These are phyloP conservation scores for Candida tunisiensis DNA, from an alignment of 1,139 yeast species.

Conservation along the genomic window DNA sequence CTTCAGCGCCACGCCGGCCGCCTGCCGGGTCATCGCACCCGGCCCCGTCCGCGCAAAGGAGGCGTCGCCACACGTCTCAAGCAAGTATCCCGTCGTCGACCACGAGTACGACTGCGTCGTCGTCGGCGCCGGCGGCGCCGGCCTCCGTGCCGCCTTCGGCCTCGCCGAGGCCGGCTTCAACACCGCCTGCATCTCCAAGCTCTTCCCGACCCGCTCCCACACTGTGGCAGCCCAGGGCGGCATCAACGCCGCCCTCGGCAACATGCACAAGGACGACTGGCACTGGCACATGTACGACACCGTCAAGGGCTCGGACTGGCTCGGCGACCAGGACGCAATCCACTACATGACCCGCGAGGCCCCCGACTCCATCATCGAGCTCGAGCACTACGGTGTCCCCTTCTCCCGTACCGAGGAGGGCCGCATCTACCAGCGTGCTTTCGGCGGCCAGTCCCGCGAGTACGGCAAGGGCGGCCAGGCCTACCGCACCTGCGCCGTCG, in stretches of 20 bases:
- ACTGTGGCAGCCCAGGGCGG: constrained; percentile 99
- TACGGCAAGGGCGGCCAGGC: constrained; percentile 99
- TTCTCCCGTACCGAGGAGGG: constrained; percentile 97
- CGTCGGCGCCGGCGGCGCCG: constrained; percentile 99
- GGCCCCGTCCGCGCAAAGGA: constrained; percentile 20
- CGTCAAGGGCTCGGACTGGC: constrained; percentile 99
- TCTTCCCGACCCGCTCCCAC: constrained; percentile 96
- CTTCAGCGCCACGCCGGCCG: constrained; percentile 7
- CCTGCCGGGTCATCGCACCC: constrained; percentile 9
- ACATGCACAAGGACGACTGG: constrained; percentile 98
- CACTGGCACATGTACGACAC: constrained; percentile 99
- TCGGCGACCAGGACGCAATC: constrained; percentile 98
- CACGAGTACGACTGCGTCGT: constrained; percentile 98
- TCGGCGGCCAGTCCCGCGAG: constrained; percentile 94
- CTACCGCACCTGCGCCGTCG: constrained; percentile 97
- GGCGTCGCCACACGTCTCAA: constrained; percentile 23
- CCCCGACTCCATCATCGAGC: constrained; percentile 85
- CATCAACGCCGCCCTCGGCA: constrained; percentile 91
- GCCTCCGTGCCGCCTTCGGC: constrained; percentile 96
- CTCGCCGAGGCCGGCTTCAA: constrained; percentile 94
- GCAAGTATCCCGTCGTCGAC: constrained; percentile 76
- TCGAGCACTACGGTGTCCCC: constrained; percentile 97
- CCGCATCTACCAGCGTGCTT: constrained; percentile 94
- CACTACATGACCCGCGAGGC: constrained; percentile 99
- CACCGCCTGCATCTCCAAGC: constrained; percentile 93